Evolutionary conservation across 805 yeast genomes (phyloP).

Genomic region (Kodamaea fukazawae): DNA sequence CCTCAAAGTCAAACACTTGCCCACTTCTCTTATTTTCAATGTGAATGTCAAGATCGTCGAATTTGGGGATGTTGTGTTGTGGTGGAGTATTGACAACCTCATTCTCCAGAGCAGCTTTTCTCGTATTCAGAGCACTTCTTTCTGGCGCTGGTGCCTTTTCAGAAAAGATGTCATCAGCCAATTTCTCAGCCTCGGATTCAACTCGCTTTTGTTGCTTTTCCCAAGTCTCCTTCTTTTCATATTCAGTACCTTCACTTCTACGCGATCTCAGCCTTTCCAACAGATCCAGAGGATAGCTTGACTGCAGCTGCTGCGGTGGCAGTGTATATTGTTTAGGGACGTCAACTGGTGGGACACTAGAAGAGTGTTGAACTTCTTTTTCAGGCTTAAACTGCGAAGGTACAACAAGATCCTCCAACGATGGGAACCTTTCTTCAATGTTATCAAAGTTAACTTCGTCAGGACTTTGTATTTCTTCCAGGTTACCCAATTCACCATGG

Average conservation of each 20-base stretch:
- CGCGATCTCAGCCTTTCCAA: no score
- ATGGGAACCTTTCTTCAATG: slow-evolving; percentile 53
- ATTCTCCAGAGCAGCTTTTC: no score
- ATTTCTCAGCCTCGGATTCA: slow-evolving; percentile 32
- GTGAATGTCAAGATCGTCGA: no score
- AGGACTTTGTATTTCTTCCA: not conserved
- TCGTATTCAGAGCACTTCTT: no score
- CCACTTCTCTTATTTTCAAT: no score
- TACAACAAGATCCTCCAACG: slow-evolving; percentile 32
- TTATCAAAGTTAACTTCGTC: slow-evolving; percentile 25
- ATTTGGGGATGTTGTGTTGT: no score
- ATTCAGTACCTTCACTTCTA: slow-evolving; percentile 14
- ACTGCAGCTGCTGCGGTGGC: not conserved
- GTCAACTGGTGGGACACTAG: not conserved
- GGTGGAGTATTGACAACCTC: no score
- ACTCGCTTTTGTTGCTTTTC: slow-evolving; percentile 21
- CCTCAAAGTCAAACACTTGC: no score
- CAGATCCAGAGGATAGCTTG: no score
- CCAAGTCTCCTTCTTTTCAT: slow-evolving; percentile 40
- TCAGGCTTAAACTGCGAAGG: not conserved
- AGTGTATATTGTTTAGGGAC: not conserved
- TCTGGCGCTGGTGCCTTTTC: slow-evolving; percentile 5
- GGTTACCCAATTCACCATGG: not conserved
- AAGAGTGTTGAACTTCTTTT: not conserved
- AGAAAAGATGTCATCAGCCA: slow-evolving; percentile 43